Evolutionary conservation across 192 early-diverging fungal species (phyloP), one percentile per base, ranked within the genome.

Genomic region (Phycomyces blakesleeanus): DNA sequence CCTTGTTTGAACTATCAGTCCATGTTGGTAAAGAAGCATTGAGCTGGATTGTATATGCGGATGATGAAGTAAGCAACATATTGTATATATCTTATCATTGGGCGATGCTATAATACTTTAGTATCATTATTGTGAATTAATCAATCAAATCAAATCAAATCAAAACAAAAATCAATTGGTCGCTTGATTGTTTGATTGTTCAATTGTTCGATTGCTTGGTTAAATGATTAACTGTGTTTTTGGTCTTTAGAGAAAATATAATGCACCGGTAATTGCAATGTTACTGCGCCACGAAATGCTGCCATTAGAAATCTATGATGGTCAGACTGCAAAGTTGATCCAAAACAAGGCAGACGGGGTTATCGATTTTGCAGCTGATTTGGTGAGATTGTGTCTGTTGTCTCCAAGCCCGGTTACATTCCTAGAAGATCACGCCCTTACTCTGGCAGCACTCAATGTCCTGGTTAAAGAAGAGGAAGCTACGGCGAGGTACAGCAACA

Each of bases 31-130:
- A 89, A 69, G 96, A 98, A 75, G 87, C 95, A 24, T 85, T 81
- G 11, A 81, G 83, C 34, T 99, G 97, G 97, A 74, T 99, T 24
- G 76, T 95, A 34, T 97, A 92, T 76, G 84, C 91, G 0, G 91
- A 94, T 58, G 97, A 99, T 68, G 94, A 95, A 56, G 71, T 73
- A 63, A 56, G 2, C 10, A 42, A 34, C 34, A n/a, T n/a, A n/a
- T n/a, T n/a, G n/a, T n/a, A n/a, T n/a, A n/a, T n/a, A n/a, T n/a
- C n/a, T n/a, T n/a, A n/a, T n/a, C n/a, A n/a, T n/a, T n/a, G n/a
- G n/a, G n/a, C n/a, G n/a, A n/a, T n/a, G n/a, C n/a, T n/a, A n/a
- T n/a, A n/a, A n/a, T n/a, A n/a, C n/a, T n/a, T n/a, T n/a, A n/a
- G n/a, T n/a, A n/a, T n/a, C n/a, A n/a, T n/a, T n/a, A n/a, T n/a